Percentiles rank a stretch among this genome's conserved stretches.
Evolutionary conservation across 176 grass and related monocot species (phyloP).

Genomic region (Hordeum marinum): DNA sequence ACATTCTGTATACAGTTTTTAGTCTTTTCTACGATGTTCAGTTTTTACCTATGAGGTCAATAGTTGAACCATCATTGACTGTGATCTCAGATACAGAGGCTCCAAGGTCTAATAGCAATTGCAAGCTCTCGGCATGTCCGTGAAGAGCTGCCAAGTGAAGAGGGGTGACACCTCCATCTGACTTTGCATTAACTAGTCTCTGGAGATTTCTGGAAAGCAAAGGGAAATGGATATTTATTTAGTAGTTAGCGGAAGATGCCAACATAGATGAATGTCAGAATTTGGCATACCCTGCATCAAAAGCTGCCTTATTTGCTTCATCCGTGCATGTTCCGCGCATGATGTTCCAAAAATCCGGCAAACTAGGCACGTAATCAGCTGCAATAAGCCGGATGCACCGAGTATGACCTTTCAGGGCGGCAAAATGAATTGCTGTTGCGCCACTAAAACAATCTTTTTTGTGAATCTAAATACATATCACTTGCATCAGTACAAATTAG

Average conservation of each 20-base stretch:
- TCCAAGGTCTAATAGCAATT: slow-evolving; percentile 85
- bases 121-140: slow-evolving; percentile 77
- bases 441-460: slow-evolving; percentile 88
- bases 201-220: slow-evolving; percentile 53
- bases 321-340: slow-evolving; percentile 45
- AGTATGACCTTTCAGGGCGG: slow-evolving; percentile 80
- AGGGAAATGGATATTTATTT: slow-evolving; percentile 27
- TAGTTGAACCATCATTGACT: slow-evolving; percentile 92
- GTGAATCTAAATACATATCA: slow-evolving; percentile 68
- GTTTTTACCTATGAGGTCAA: slow-evolving; percentile 88
- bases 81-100: slow-evolving; percentile 79
- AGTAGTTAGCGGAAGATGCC: slow-evolving; percentile 21
- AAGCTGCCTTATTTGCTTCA: slow-evolving; percentile 40
- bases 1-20: slow-evolving; percentile 14
- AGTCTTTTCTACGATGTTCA: not conserved
- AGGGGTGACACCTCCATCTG: slow-evolving; percentile 82
- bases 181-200: slow-evolving; percentile 66
- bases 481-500: slow-evolving; percentile 5
- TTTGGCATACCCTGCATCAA: slow-evolving; percentile 71
- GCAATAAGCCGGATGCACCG: slow-evolving; percentile 81
- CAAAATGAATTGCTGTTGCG: slow-evolving; percentile 89
- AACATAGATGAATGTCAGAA: slow-evolving; percentile 38
- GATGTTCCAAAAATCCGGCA: slow-evolving; percentile 72
- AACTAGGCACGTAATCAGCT: slow-evolving; percentile 82
- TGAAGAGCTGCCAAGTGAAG: slow-evolving; percentile 94